Conservation (phyloP, 148 eudicot genomes). For the Fagopyrum esculentum region DNA sequence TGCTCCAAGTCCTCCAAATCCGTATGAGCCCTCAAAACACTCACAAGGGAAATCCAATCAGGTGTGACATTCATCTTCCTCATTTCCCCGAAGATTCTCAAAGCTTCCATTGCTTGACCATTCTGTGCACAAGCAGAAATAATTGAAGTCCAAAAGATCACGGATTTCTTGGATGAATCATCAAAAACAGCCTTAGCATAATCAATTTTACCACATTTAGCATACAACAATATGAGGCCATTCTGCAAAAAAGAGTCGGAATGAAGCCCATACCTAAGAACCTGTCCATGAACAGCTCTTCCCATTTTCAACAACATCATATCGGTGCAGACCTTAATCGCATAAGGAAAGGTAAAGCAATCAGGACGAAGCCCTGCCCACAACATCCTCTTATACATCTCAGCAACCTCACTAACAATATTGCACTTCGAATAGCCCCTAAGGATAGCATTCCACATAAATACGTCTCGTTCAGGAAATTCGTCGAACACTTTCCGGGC, state of each 20-base stretch:
- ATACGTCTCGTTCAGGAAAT: slow-evolving; percentile 22
- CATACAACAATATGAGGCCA: slow-evolving; percentile 25
- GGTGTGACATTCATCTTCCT: slow-evolving; percentile 24
- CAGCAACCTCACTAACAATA: slow-evolving; percentile 12
- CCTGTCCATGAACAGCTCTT: slow-evolving; percentile 16
- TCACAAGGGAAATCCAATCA: slow-evolving; percentile 36
- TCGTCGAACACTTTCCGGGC: slow-evolving; percentile 1
- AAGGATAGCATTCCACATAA: slow-evolving; percentile 20
- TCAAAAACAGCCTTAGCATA: slow-evolving; percentile 44
- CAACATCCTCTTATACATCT: slow-evolving; percentile 21
- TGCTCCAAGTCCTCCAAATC: slow-evolving; percentile 32
- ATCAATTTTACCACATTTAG: slow-evolving; percentile 39
- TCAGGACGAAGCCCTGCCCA: slow-evolving; percentile 26
- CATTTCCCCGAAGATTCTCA: slow-evolving; percentile 43
- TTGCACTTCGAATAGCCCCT: slow-evolving; percentile 19
- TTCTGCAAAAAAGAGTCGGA: slow-evolving; percentile 17
- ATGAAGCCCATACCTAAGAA: slow-evolving; percentile 15
- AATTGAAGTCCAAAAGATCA: slow-evolving; percentile 68
- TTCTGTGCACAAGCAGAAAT: slow-evolving; percentile 50
- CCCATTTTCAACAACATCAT: slow-evolving; percentile 20
- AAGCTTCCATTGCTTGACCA: slow-evolving; percentile 25
- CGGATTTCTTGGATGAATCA: slow-evolving; percentile 25
- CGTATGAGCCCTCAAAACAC: slow-evolving; percentile 44
- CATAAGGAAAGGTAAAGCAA: slow-evolving; percentile 38
- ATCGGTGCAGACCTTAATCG: slow-evolving; percentile 10